Conservation (phyloP, 192 early-diverging fungal genomes). For the Coemansia sp. region DNA sequence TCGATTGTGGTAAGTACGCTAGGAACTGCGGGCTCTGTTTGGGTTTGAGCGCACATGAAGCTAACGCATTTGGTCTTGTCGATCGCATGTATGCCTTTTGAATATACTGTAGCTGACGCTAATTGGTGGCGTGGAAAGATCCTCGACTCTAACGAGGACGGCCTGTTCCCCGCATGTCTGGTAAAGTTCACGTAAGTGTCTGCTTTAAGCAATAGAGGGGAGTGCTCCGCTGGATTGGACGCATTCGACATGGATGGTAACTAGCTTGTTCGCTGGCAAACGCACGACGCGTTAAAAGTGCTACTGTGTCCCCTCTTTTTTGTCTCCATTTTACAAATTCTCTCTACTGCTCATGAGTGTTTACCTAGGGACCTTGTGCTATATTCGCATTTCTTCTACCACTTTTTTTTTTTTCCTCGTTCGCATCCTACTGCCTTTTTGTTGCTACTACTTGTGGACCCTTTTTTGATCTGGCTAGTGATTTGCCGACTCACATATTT, state of each 20-base stretch:
- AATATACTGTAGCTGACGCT: conserved; percentile 42
- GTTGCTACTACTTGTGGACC: neutral
- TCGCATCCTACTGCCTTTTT: neutral
- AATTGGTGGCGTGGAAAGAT: conserved; percentile 58
- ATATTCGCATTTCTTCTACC: neutral
- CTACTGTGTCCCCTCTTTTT: conserved; percentile 11
- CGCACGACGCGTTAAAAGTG: conserved; percentile 7
- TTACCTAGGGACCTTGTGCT: neutral
- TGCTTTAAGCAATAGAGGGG: neutral
- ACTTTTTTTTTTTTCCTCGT: neutral
- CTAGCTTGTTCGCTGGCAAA: neutral
- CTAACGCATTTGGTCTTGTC: neutral
- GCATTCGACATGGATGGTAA: neutral
- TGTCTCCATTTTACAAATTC: conserved; percentile 5
- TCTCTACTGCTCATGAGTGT: conserved; percentile 8
- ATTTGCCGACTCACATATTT: neutral
- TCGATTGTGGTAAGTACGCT: conserved; percentile 46
- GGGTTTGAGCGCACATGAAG: neutral
- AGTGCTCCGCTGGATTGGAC: neutral
- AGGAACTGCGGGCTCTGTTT: neutral
- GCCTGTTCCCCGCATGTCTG: conserved; percentile 55
- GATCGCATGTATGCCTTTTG: neutral
- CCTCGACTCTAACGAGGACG: conserved; percentile 43
- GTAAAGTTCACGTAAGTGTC: conserved; percentile 56
- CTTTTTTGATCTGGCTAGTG: neutral